A percentile compares a stretch with the other conserved stretches of the same genome.
phyloP scores from a whole-genome alignment of 164 flowering plant species.

The Litsea cubeba region DNA sequence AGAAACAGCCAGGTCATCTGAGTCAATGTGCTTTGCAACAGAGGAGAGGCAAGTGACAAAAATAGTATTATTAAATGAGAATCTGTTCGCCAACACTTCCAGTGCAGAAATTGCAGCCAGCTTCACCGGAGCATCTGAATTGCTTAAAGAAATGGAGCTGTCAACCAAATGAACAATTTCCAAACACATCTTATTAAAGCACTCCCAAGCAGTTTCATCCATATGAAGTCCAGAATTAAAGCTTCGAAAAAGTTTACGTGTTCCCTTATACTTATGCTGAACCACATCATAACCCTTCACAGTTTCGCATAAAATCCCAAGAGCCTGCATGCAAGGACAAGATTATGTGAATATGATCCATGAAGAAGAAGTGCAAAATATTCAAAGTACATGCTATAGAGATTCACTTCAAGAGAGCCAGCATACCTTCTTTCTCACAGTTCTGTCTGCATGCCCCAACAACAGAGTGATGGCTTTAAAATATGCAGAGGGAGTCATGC shows the following conservation, averaged over 20 bases:
- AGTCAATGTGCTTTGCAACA: slow-evolving; percentile 40
- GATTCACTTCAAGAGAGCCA: background rate
- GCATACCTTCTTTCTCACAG: slow-evolving; percentile 62
- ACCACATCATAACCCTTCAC: slow-evolving; percentile 31
- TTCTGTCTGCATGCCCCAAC: slow-evolving; percentile 41
- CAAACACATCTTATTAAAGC: slow-evolving; percentile 45
- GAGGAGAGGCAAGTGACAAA: slow-evolving; percentile 53
- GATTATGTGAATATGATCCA: background rate
- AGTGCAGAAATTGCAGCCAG: slow-evolving; percentile 66
- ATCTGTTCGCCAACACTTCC: slow-evolving; percentile 58
- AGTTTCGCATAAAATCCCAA: slow-evolving; percentile 60
- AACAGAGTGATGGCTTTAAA: slow-evolving; percentile 46
- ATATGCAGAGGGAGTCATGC: slow-evolving; percentile 58
- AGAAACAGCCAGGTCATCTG: slow-evolving; percentile 42
- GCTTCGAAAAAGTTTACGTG: slow-evolving; percentile 15
- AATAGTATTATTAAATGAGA: slow-evolving; percentile 40
- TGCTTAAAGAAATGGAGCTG: slow-evolving; percentile 19
- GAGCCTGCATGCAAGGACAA: slow-evolving; percentile 54
- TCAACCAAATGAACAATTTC: slow-evolving; percentile 59
- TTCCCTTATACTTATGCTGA: slow-evolving; percentile 27
- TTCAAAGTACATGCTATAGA: background rate
- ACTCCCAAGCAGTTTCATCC: slow-evolving; percentile 40
- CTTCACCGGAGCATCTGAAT: slow-evolving; percentile 36
- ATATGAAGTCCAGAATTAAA: slow-evolving; percentile 36
- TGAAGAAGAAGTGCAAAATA: too few species aligned